These are phyloP conservation scores for Penicillium sp. DNA, from an alignment of 2,329 filamentous ascomycete species.

Conservation along the genomic window DNA sequence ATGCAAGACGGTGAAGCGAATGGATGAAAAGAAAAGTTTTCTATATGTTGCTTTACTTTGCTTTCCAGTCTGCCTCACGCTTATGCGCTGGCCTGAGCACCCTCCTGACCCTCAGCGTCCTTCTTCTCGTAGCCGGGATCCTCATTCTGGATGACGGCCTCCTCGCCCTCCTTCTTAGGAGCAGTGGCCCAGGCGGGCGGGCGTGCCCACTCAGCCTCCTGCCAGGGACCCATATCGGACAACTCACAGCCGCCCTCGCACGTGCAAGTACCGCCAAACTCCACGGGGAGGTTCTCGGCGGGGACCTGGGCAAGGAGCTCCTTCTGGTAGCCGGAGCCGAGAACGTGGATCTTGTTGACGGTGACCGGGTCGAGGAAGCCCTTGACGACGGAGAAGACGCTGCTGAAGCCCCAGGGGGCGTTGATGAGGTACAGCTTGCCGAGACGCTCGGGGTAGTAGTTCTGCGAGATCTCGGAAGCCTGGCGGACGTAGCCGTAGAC, in stretches of 20 bases:
- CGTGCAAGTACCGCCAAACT: constrained; percentile 80
- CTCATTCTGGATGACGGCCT: constrained; percentile 20
- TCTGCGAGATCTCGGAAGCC: constrained; percentile 88
- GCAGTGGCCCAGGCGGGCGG: constrained; percentile 45
- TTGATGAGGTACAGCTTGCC: constrained; percentile 98
- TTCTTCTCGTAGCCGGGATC: constrained; percentile 31
- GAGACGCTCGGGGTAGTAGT: constrained; percentile 98
- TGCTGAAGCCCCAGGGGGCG: constrained; percentile 91
- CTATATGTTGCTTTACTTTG: constrained; percentile 14
- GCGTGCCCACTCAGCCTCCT: constrained; percentile 48
- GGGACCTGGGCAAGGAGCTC: constrained; percentile 84
- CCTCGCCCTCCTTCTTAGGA: constrained; percentile 7
- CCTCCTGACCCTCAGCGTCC: constrained; percentile 29
- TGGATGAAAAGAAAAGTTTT: constrained; percentile 12
- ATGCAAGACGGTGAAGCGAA: constrained; percentile 11
- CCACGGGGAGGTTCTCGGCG: constrained; percentile 82
- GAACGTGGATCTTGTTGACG: constrained; percentile 90
- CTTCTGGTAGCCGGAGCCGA: constrained; percentile 77
- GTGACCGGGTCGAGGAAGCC: constrained; percentile 96
- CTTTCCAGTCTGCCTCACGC: not conserved
- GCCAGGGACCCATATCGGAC: constrained; percentile 90
- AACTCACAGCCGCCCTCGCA: constrained; percentile 81
- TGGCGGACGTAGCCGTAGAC: constrained; percentile 87
- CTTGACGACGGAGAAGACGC: constrained; percentile 84
- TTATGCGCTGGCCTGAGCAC: constrained; percentile 33